Base-by-base conservation (phyloP, 371 early-diverging fungal genomes). In the Apophysomyces sp. region DNA sequence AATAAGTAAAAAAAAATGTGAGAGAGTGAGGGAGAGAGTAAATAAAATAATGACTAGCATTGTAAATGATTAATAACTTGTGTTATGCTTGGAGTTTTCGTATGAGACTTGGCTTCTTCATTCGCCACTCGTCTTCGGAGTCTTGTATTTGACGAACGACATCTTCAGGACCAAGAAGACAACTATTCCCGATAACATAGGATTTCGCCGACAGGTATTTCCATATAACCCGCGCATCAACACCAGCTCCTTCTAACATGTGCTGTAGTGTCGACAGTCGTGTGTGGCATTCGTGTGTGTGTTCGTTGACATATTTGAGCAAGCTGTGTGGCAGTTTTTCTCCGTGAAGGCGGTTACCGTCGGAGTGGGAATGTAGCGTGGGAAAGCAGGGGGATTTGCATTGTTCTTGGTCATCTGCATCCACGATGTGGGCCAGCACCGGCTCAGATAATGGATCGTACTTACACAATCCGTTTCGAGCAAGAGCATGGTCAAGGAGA, bases 171-270 rank as follows among this genome's bases (percentile, higher is more conserved):
- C 76, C 55, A 5, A 77, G 29, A 24, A 80, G 32, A n/a, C 72
- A 71, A 24, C 74, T 74, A 61, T 69, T 80, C 13, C 80, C 75
- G 21, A 73, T 66, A 0, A 77, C 74, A 58, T 63, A 76, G 0
- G 70, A 68, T 44, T 72, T 75, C 0, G 80, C 80, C 73, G 77
- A 80, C 1, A 74, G 59, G 30, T 80, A 80, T 41, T 80, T 80
- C 80, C 80, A 80, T 31, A 80, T 21, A 11, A 80, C 71, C 5
- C 67, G 68, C 0, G 77, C 63, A 61, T 80, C 76, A 1, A 80
- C 74, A 0, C 80, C 77, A 11, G 74, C 72, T 7, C 76, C 77
- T 58, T 77, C 80, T 3, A 80, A 39, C 76, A 77, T 68, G 39
- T 70, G 76, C 18, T 77, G 72, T 3, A 80, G 55, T 16, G 70